Conservation (phyloP, 805 yeast genomes). For the Myxozyma sirexii region DNA sequence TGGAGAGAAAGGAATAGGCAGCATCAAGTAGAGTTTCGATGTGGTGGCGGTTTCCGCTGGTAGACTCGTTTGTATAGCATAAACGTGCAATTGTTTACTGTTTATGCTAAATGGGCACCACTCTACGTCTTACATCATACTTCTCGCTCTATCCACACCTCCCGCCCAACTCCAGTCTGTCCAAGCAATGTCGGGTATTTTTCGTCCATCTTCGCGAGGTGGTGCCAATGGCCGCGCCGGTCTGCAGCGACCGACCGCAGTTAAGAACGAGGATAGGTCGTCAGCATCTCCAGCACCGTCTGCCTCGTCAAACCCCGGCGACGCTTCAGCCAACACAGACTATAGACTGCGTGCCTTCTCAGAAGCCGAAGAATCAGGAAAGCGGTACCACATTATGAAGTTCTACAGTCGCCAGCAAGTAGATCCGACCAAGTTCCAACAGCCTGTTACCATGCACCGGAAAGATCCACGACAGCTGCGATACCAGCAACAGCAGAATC, state of each 20-base stretch:
- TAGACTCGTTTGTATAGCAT: not conserved
- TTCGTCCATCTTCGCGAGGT: conserved; percentile 14
- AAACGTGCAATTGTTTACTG: not conserved
- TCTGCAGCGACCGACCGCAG: conserved; percentile 2
- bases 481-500: conserved; percentile 60
- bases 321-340: conserved; percentile 24
- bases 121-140: not conserved
- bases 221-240: conserved; percentile 1
- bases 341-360: conserved; percentile 74
- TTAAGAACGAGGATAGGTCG: conserved; percentile 12
- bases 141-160: not conserved
- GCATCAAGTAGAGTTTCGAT: conserved; percentile 2
- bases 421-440: conserved; percentile 70
- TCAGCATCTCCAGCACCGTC: not conserved
- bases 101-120: not conserved
- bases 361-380: conserved; percentile 55
- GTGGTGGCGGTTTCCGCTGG: not conserved
- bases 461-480: conserved; percentile 92
- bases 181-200: conserved; percentile 13
- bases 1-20: not conserved
- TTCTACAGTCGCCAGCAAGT: conserved; percentile 74
- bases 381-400: conserved; percentile 74
- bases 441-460: conserved; percentile 85
- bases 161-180: not conserved
- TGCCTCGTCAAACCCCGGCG: not conserved